Evolutionary conservation across 108 stramenopile species (phyloP).

Genomic region (Stephanodiscus minutulus): DNA sequence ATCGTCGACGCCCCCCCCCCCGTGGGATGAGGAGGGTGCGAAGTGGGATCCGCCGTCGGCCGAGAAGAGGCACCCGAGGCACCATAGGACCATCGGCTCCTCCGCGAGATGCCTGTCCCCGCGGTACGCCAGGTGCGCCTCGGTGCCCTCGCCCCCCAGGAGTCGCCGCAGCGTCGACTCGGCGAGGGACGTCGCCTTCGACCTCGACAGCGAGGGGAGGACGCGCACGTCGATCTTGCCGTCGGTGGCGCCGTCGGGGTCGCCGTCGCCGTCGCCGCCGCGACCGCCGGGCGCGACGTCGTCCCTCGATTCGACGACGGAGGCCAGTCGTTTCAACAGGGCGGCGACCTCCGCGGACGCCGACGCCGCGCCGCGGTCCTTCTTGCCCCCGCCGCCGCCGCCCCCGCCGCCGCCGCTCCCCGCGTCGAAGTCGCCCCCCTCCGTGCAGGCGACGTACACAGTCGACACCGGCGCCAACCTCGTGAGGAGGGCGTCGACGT

Average conservation of each 20-base stretch:
- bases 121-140: constrained; percentile 32
- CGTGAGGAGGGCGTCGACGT: constrained; percentile 67
- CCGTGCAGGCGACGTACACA: constrained; percentile 49
- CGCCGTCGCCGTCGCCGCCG: constrained; percentile 1
- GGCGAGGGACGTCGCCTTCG: constrained; percentile 28
- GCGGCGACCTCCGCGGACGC: constrained; percentile 19
- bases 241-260: background rate
- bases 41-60: constrained; percentile 4
- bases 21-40: too few species aligned
- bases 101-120: constrained; percentile 42
- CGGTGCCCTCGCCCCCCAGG: constrained; percentile 28
- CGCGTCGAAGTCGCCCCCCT: too few species aligned
- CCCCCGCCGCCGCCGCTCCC: background rate
- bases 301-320: constrained; percentile 45
- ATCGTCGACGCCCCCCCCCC: constrained; percentile 14
- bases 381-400: background rate
- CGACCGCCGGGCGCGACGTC: constrained; percentile 19
- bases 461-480: constrained; percentile 42
- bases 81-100: constrained; percentile 30
- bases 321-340: constrained; percentile 9
- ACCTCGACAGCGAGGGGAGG: constrained; percentile 19
- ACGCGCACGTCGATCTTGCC: constrained; percentile 9
- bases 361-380: constrained; percentile 9
- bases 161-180: constrained; percentile 28
- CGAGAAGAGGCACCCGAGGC: constrained; percentile 31